phyloP scores from a whole-genome alignment of 2,329 filamentous ascomycete species.

The Fusarium torulosum region DNA sequence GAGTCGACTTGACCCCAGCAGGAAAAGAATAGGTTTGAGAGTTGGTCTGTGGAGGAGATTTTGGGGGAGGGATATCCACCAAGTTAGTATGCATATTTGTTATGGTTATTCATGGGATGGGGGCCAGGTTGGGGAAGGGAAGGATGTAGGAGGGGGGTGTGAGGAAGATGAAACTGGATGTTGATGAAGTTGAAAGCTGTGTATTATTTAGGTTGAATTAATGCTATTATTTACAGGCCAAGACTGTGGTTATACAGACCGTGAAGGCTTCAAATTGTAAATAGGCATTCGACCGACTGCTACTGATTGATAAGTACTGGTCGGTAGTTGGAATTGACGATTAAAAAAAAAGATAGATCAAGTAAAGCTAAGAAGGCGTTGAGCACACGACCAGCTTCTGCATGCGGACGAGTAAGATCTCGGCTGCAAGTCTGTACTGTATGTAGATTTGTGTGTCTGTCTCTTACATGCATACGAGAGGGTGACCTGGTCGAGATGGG shows the following conservation, averaged over 20 bases:
- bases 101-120: constrained; percentile 40
- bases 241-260: not conserved
- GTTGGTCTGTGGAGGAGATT: no score
- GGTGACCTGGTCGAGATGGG: constrained; percentile 10
- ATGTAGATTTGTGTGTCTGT: no score
- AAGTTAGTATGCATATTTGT: constrained; percentile 39
- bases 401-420: constrained; percentile 11
- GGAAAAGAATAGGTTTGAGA: not conserved
- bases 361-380: not conserved
- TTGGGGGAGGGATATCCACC: constrained; percentile 27
- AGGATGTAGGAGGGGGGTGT: not conserved
- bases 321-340: not conserved
- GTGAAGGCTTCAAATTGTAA: not conserved
- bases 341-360: not conserved
- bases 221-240: not conserved
- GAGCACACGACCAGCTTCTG: constrained; percentile 17
- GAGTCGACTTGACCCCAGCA: constrained; percentile 9
- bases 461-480: not conserved
- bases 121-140: constrained; percentile 3
- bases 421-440: not conserved
- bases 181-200: no score
- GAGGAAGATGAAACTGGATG: not conserved
- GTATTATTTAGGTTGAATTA: not conserved
- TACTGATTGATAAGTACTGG: not conserved
- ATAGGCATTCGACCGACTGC: not conserved